These are phyloP conservation scores for Hyphopichia wangnamkhiaoensis DNA, from an alignment of 1,139 yeast genomes.

Conservation along the genomic window DNA sequence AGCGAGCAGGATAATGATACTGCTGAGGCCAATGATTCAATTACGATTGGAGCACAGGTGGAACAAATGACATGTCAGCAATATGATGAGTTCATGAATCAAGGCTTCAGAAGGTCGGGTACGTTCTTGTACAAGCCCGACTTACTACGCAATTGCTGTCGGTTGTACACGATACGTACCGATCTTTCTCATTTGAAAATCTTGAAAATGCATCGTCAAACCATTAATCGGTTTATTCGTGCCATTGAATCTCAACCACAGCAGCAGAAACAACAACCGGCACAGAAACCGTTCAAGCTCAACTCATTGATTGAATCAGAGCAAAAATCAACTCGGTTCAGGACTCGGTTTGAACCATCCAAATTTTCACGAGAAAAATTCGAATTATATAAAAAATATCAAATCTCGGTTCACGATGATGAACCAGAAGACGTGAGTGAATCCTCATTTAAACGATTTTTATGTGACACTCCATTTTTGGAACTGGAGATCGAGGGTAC, in stretches of 20 bases:
- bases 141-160: slow-evolving; percentile 70
- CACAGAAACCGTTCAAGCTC: slow-evolving; percentile 16
- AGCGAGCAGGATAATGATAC: slow-evolving; percentile 10
- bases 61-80: slow-evolving; percentile 48
- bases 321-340: slow-evolving; percentile 34
- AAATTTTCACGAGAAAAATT: slow-evolving; percentile 60
- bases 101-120: slow-evolving; percentile 83
- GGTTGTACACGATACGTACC: slow-evolving; percentile 80
- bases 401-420: slow-evolving; percentile 67
- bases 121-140: slow-evolving; percentile 73
- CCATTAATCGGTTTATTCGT: slow-evolving; percentile 61
- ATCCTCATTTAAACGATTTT: slow-evolving; percentile 58
- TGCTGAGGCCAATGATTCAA: slow-evolving; percentile 19
- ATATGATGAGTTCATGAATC: slow-evolving; percentile 66
- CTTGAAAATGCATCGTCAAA: slow-evolving; percentile 67
- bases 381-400: slow-evolving; percentile 68
- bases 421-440: slow-evolving; percentile 43
- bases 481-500: slow-evolving; percentile 26
- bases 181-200: slow-evolving; percentile 44
- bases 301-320: slow-evolving; percentile 23
- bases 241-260: too few relatives aligned
- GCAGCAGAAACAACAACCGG: slow-evolving; percentile 1
- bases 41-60: slow-evolving; percentile 52
- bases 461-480: slow-evolving; percentile 68
- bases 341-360: slow-evolving; percentile 56